Evolutionary conservation across 495 filamentous ascomycete genomes (phyloP).

Genomic region (Aspergillus ellipticus): DNA sequence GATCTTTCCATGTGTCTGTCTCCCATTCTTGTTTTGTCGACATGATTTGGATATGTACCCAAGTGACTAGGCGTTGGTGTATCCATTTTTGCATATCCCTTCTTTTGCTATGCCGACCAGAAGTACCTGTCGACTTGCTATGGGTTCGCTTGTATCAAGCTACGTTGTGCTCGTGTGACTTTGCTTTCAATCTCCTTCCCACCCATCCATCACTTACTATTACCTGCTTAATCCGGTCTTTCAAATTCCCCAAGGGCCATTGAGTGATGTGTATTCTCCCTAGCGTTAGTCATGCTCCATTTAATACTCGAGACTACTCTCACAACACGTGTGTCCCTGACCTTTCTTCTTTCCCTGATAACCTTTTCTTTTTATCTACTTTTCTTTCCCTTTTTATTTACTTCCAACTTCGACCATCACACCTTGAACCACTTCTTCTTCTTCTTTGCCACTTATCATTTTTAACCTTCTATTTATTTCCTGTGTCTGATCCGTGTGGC

Average conservation of each 20-base stretch:
- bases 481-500: constrained; percentile 13
- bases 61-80: constrained; percentile 45
- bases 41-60: constrained; percentile 32
- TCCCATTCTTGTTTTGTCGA: constrained; percentile 16
- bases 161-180: constrained; percentile 19
- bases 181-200: constrained; percentile 28
- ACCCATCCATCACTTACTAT: constrained; percentile 30
- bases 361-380: neutral
- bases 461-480: constrained; percentile 3
- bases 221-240: constrained; percentile 30
- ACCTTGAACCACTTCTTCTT: neutral
- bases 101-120: constrained; percentile 14
- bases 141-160: constrained; percentile 31
- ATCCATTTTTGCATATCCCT: constrained; percentile 32
- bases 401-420: no score
- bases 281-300: constrained; percentile 15
- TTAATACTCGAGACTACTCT: constrained; percentile 12
- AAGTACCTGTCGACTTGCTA: constrained; percentile 8
- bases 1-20: constrained; percentile 20
- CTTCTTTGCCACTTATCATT: constrained; percentile 8
- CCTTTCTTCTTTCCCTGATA: constrained; percentile 5
- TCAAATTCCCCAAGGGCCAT: constrained; percentile 6
- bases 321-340: constrained; percentile 3
- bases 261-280: constrained; percentile 9
- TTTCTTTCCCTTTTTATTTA: neutral